Percentiles rank a stretch among this genome's conserved stretches.
Evolutionary conservation across 441 rosid species (phyloP).

Genomic region (Erysimum cheiri): DNA sequence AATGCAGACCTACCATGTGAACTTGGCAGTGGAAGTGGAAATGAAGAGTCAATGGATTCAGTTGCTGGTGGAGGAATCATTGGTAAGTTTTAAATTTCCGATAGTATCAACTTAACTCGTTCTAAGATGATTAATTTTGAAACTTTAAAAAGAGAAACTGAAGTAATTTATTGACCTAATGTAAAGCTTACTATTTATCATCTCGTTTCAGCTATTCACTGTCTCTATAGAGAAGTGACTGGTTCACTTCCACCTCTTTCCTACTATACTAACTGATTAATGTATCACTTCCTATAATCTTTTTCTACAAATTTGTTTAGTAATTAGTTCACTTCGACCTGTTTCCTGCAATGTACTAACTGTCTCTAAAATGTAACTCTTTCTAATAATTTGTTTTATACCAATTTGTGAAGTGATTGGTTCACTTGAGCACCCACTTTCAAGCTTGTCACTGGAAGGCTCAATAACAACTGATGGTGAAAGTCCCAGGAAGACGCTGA

Average conservation of each 20-base stretch:
- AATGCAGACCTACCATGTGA: conserved; percentile 91
- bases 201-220: neutral
- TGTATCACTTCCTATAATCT: neutral
- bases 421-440: conserved; percentile 82
- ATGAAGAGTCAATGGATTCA: conserved; percentile 66
- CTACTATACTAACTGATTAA: neutral
- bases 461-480: conserved; percentile 83
- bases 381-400: conserved; percentile 1
- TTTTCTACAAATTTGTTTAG: neutral
- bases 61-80: conserved; percentile 93
- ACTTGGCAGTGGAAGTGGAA: conserved; percentile 97
- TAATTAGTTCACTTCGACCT: neutral
- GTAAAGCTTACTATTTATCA: neutral
- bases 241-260: conserved; percentile 10
- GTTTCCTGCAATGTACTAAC: conserved; percentile 4
- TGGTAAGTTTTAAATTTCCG: conserved; percentile 54
- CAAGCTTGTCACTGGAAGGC: conserved; percentile 82
- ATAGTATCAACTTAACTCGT: conserved; percentile 6
- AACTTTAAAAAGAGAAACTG: neutral
- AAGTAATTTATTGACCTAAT: neutral
- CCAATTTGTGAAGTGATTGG: conserved; percentile 79
- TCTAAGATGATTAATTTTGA: neutral
- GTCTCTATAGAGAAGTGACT: conserved; percentile 10
- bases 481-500: conserved; percentile 63
- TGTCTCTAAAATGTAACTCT: neutral